These are phyloP conservation scores for Fusarium anthophilum DNA, from an alignment of 2,329 filamentous ascomycete genomes.

Conservation along the genomic window DNA sequence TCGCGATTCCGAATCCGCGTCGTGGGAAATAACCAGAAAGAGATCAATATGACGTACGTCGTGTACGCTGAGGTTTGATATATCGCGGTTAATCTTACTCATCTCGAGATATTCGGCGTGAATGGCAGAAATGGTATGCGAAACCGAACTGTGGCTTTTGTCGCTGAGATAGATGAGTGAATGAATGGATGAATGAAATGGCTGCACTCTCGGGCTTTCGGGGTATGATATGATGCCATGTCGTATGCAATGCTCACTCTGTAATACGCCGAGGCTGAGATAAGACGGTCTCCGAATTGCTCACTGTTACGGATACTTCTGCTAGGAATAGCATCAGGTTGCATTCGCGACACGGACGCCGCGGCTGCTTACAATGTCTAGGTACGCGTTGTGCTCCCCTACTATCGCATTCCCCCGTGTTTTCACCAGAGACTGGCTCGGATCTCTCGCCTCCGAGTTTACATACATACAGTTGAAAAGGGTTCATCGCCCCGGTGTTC, in stretches of 20 bases:
- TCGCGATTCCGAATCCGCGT: conserved; percentile 7
- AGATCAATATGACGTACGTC: conserved; percentile 26
- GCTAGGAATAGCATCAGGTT: conserved; percentile 33
- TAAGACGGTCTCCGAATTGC: neutral
- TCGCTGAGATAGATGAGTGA: neutral
- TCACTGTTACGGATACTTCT: neutral
- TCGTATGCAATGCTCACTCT: neutral
- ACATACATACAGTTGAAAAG: neutral
- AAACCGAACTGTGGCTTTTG: conserved; percentile 20
- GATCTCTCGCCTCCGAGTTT: conserved; percentile 8
- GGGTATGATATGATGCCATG: neutral
- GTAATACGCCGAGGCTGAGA: conserved; percentile 5
- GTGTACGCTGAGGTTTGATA: neutral
- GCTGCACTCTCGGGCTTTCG: conserved; percentile 17
- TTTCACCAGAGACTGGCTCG: conserved; percentile 24
- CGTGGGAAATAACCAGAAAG: neutral
- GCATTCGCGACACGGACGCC: conserved; percentile 14
- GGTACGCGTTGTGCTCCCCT: conserved; percentile 2
- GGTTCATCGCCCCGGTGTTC: neutral
- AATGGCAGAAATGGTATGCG: neutral
- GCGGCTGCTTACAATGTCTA: conserved; percentile 3
- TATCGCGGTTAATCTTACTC: conserved; percentile 6
- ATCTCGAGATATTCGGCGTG: neutral
- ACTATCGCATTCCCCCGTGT: neutral
- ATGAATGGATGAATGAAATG: neutral